Percentiles rank a stretch among this genome's conserved stretches.
Conservation (phyloP, 176 grass and related monocot genomes). For the Thalia dealbata region DNA sequence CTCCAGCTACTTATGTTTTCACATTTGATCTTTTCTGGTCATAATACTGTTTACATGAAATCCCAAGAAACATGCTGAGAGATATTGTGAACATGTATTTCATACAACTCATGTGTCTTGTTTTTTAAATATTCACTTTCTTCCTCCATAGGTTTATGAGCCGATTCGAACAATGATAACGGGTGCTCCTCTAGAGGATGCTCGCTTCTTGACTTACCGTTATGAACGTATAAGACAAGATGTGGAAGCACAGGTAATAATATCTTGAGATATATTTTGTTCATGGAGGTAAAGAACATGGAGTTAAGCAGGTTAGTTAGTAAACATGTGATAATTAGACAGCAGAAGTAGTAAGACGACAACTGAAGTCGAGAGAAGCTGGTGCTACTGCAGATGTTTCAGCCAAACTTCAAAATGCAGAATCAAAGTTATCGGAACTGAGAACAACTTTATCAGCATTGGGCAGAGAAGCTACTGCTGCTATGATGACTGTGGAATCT, state of each 20-base stretch:
- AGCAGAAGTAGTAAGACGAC: conserved; percentile 88
- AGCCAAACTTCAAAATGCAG: conserved; percentile 83
- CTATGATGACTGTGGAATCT: conserved; percentile 86
- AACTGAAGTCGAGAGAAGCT: conserved; percentile 82
- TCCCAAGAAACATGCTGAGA: background rate
- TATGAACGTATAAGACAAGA: conserved; percentile 97
- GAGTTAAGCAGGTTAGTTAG: conserved; percentile 20
- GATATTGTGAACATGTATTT: background rate
- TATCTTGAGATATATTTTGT: background rate
- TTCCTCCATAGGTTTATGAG: conserved; percentile 53
- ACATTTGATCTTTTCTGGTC: background rate
- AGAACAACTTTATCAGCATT: conserved; percentile 56
- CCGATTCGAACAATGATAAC: conserved; percentile 90
- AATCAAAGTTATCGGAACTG: conserved; percentile 92
- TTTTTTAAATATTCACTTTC: conserved; percentile 9
- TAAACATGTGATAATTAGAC: conserved; percentile 48
- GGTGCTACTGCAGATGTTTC: conserved; percentile 55
- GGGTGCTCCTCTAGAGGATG: conserved; percentile 95
- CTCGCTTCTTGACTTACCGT: conserved; percentile 76
- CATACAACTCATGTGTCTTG: background rate
- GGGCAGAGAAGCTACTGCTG: conserved; percentile 85
- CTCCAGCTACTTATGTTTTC: background rate
- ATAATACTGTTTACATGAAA: background rate
- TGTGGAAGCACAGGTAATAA: conserved; percentile 84
- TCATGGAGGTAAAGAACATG: conserved; percentile 2